phyloP scores from a whole-genome alignment of 768 basidiomycete species.

The Favolaschia claudopus region DNA sequence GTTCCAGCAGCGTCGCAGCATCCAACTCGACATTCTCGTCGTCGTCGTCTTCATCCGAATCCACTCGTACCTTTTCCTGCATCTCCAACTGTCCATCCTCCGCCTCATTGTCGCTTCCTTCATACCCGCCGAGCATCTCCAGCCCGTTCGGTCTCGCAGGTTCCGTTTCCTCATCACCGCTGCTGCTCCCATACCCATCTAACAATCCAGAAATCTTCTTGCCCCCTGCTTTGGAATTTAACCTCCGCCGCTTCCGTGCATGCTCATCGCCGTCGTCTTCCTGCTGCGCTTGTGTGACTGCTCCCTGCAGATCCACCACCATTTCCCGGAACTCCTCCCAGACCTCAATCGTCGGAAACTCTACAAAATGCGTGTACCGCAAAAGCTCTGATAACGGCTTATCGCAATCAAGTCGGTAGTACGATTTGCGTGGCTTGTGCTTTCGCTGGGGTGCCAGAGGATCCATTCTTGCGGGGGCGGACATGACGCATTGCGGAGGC shows the following conservation, averaged over 20 bases:
- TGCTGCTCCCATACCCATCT: slow-evolving; percentile 66
- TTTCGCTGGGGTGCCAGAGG: slow-evolving; percentile 33
- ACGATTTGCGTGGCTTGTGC: no score
- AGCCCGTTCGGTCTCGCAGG: slow-evolving; percentile 40
- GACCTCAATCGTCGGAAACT: slow-evolving; percentile 85
- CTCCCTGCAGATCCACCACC: slow-evolving; percentile 63
- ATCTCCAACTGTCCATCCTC: slow-evolving; percentile 27
- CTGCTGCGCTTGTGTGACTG: slow-evolving; percentile 41
- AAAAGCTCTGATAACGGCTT: slow-evolving; percentile 57
- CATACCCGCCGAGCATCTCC: slow-evolving; percentile 50
- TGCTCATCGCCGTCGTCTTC: slow-evolving; percentile 41
- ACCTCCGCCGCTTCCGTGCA: slow-evolving; percentile 61
- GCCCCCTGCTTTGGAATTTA: slow-evolving; percentile 59
- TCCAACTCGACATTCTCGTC: slow-evolving; percentile 40
- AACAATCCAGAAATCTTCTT: slow-evolving; percentile 64
- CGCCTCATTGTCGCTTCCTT: slow-evolving; percentile 48
- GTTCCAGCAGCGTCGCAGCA: slow-evolving; percentile 43
- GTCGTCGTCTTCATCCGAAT: slow-evolving; percentile 35
- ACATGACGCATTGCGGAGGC: slow-evolving; percentile 68
- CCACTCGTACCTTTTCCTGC: background rate
- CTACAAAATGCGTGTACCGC: slow-evolving; percentile 72
- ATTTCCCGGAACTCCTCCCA: slow-evolving; percentile 73
- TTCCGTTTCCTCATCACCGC: slow-evolving; percentile 45
- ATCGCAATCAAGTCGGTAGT: slow-evolving; percentile 64
- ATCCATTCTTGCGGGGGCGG: slow-evolving; percentile 49